These are phyloP conservation scores for Dittrichia graveolens DNA, from an alignment of 129 eudicot genomes.

Conservation along the genomic window DNA sequence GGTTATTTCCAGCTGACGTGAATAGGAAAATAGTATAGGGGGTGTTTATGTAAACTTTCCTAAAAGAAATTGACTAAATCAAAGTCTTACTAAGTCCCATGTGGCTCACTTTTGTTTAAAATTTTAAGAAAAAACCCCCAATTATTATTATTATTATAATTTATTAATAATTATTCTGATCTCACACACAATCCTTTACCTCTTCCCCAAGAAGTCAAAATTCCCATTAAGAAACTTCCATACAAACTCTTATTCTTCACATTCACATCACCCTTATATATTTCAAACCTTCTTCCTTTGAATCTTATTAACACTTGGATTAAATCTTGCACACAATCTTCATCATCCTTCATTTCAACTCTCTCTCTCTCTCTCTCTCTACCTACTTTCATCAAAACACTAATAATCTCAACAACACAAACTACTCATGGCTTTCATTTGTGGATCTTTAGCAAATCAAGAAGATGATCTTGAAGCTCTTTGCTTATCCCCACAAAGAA, in stretches of 20 bases:
- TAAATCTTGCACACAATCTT: constrained; percentile 21
- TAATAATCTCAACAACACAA: not conserved
- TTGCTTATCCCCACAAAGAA: constrained; percentile 34
- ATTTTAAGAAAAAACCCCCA: constrained; percentile 1
- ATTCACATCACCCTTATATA: constrained; percentile 18
- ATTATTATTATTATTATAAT: too few species aligned
- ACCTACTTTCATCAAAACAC: constrained; percentile 1
- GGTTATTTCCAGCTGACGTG: too few species aligned
- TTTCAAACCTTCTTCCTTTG: constrained; percentile 4
- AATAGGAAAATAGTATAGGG: not conserved
- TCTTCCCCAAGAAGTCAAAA: constrained; percentile 41
- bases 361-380: constrained; percentile 18
- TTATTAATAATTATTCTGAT: not conserved
- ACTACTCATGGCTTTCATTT: constrained; percentile 40
- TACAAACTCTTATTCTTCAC: constrained; percentile 5
- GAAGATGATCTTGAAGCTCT: constrained; percentile 36
- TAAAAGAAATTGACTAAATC: constrained; percentile 15
- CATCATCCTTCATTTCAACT: not conserved
- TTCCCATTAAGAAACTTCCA: constrained; percentile 32
- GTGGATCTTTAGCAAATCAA: constrained; percentile 34
- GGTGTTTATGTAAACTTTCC: not conserved
- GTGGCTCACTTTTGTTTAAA: constrained; percentile 33
- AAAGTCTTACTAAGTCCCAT: constrained; percentile 25
- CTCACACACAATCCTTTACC: constrained; percentile 32
- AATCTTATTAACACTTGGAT: constrained; percentile 23